A percentile compares a stretch with the other conserved stretches of the same genome.
Evolutionary conservation across 495 filamentous ascomycete species (phyloP).

Genomic region (Penicillium cosmopolitanum): DNA sequence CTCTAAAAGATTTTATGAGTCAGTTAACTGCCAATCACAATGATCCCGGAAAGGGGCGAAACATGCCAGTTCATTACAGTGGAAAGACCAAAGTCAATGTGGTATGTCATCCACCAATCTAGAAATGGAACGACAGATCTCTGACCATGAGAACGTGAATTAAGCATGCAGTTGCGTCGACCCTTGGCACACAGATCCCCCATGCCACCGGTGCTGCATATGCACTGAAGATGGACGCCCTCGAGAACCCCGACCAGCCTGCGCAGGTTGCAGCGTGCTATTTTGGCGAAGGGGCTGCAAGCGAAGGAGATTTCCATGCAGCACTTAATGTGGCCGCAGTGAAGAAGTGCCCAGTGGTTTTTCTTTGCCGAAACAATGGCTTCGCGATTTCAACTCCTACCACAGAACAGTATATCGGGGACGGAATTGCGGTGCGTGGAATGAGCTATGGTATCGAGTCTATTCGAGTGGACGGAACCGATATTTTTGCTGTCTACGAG

Average conservation of each 20-base stretch:
- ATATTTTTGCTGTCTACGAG: slow-evolving; percentile 88
- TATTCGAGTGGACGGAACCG: slow-evolving; percentile 90
- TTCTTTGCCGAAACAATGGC: slow-evolving; percentile 94
- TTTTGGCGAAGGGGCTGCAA: slow-evolving; percentile 95
- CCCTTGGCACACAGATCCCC: slow-evolving; percentile 88
- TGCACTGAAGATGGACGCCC: slow-evolving; percentile 79
- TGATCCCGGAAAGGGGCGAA: slow-evolving; percentile 78
- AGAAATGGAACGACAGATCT: not conserved
- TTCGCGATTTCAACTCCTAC: slow-evolving; percentile 92
- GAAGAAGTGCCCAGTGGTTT: slow-evolving; percentile 81
- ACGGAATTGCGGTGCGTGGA: slow-evolving; percentile 88
- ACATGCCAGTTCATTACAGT: slow-evolving; percentile 96
- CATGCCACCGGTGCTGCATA: slow-evolving; percentile 91
- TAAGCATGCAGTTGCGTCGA: slow-evolving; percentile 87
- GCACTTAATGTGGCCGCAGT: slow-evolving; percentile 93
- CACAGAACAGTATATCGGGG: slow-evolving; percentile 89
- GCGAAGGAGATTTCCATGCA: slow-evolving; percentile 93
- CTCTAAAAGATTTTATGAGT: slow-evolving; percentile 82
- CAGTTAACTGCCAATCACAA: slow-evolving; percentile 85
- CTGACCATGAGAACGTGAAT: not conserved
- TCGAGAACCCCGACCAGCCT: slow-evolving; percentile 64
- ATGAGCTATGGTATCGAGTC: slow-evolving; percentile 94
- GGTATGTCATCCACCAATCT: slow-evolving; percentile 1
- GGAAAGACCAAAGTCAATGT: slow-evolving; percentile 42
- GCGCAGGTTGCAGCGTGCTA: slow-evolving; percentile 78